A percentile compares a stretch with the other conserved stretches of the same genome.
Evolutionary conservation across 225 moss, liverwort and hornwort species (phyloP).

Genomic region (Lunularia cruciata): DNA sequence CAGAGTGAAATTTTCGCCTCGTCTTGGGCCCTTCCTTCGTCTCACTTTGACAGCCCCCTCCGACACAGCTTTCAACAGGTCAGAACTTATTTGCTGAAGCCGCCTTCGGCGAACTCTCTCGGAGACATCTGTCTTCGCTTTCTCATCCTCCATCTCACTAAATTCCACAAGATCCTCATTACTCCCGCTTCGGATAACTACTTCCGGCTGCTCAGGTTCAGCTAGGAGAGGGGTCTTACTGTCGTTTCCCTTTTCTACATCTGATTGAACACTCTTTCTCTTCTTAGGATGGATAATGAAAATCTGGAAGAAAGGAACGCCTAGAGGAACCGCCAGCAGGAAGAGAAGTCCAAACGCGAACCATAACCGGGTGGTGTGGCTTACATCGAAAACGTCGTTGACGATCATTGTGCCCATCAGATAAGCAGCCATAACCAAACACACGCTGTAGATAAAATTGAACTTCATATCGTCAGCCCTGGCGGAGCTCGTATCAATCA

Average conservation of each 20-base stretch:
- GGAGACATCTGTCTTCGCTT: conserved; percentile 21
- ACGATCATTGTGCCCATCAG: conserved; percentile 58
- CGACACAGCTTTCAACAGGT: conserved; percentile 35
- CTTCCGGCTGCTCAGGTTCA: not conserved
- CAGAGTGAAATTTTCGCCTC: conserved; percentile 89
- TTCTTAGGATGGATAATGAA: conserved; percentile 15
- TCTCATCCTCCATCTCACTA: conserved; percentile 81
- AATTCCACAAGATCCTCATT: conserved; percentile 57
- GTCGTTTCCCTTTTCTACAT: not conserved
- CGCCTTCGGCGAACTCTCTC: conserved; percentile 26
- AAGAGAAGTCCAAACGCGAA: conserved; percentile 56
- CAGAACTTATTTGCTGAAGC: conserved; percentile 22
- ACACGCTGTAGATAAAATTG: conserved; percentile 67
- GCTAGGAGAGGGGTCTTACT: conserved; percentile 9
- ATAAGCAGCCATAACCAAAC: conserved; percentile 68
- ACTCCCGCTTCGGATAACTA: conserved; percentile 3
- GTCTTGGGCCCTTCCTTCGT: conserved; percentile 71
- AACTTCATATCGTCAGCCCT: conserved; percentile 55
- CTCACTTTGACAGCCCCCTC: conserved; percentile 81
- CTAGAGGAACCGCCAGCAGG: conserved; percentile 63
- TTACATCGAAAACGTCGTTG: conserved; percentile 45
- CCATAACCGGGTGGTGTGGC: conserved; percentile 17
- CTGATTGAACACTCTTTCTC: not conserved
- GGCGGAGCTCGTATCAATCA: conserved; percentile 30
- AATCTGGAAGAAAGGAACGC: conserved; percentile 40